A percentile compares a stretch with the other conserved stretches of the same genome.
phyloP scores from a whole-genome alignment of 2,329 filamentous ascomycete species.

The Chrysosporium keratinophilum region DNA sequence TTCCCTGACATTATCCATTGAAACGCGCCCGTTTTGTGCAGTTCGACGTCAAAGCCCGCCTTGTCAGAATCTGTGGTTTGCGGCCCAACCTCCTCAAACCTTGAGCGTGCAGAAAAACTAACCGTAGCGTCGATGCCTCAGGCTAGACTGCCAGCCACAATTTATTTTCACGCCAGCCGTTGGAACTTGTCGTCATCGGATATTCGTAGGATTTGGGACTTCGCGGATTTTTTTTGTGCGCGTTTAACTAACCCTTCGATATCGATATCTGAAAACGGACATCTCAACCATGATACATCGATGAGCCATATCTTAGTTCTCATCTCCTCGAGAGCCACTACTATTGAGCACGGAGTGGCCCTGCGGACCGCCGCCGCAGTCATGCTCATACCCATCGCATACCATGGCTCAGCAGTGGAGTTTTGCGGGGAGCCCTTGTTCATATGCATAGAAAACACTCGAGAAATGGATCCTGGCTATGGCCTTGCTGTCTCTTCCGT shows the following conservation, averaged over 20 bases:
- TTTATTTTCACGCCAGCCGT: neutral
- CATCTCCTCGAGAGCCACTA: too few species aligned
- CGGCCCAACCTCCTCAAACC: neutral
- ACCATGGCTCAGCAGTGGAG: neutral
- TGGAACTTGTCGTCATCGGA: too few species aligned
- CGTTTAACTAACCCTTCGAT: too few species aligned
- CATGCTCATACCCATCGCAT: neutral
- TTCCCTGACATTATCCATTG: neutral
- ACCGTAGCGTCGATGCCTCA: neutral
- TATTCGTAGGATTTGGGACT: too few species aligned
- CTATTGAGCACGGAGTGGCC: neutral
- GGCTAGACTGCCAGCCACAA: neutral
- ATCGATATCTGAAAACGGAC: too few species aligned
- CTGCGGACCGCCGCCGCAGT: neutral
- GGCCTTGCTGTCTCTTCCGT: too few species aligned
- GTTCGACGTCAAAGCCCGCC: slow-evolving; percentile 1
- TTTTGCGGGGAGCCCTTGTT: neutral
- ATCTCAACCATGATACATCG: too few species aligned
- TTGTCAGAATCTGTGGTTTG: neutral
- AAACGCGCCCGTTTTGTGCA: neutral
- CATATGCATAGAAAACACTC: neutral
- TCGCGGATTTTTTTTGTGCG: too few species aligned
- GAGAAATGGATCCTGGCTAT: neutral
- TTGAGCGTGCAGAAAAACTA: neutral
- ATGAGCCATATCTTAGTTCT: too few species aligned